Base-by-base conservation (phyloP, 306 rosid genomes). In the Glycine latifolia region DNA sequence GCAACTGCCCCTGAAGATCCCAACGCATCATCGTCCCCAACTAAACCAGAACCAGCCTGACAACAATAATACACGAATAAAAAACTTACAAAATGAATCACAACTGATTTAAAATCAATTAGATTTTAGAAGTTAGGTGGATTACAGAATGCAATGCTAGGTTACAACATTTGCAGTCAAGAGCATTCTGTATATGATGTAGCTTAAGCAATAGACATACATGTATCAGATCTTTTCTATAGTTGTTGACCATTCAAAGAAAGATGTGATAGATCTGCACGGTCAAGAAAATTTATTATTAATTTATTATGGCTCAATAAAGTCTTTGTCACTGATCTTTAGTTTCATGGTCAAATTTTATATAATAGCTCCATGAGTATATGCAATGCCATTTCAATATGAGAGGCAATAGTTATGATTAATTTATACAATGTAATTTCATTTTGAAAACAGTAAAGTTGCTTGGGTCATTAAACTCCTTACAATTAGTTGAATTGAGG, bases 31-130 rank as follows among this genome's bases (percentile, higher is more conserved):
- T 95, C 98, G 50, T 93, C 99, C 76, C 90, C 99, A 88, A 87
- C 99, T 88, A 95, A 93, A 87, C 92, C 95, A 84, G 95, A 89
- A 85, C 96, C 98, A 85, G 91, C 93, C 99, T 93, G 88, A 85
- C 79, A 89, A 66, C 50, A 78, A 79, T 43, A 83, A 56, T 5
- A 11, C 58, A 70, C 56, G 67, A 82, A 72, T 67, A 53, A 14
- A 54, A 55, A 75, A 67, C 3, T 58, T 71, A 58, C 3, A 49
- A 66, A 56, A 78, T 65, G 65, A 73, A 72, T 72, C 62, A 66
- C 67, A 56, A 7, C 35, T 54, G 33, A 75, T 61, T 75, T 26
- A 26, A 26, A 26, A 26, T 26, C 31, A 26, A 26, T 26, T 26
- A 26, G 31, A 26, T 26, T 26, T 53, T 52, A 8, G 50, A 52